Evolutionary conservation across 73 alveolate species (phyloP), one percentile per base, ranked within the genome.

Genomic region (Breviolum minutum): DNA sequence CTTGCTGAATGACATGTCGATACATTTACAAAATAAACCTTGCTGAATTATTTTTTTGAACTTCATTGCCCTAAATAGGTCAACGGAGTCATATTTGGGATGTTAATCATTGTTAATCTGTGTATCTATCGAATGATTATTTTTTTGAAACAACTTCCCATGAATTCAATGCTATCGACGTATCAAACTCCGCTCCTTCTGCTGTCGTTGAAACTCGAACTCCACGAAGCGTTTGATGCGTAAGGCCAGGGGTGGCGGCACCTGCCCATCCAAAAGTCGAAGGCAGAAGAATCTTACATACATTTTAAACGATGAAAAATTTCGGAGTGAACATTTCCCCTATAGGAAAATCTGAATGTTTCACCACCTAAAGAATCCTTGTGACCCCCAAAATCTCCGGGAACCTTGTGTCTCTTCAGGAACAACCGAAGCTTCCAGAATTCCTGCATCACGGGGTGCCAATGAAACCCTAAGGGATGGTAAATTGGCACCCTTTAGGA

Each of bases 171-270:
- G n/a, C n/a, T n/a, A n/a, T n/a, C n/a, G n/a, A 40, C 54, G 54
- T 40, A 40, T 40, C 54, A 40, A 40, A 40, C 54, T 40, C 54
- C 86, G 16, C 62, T 77, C 98, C 98, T 92, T 92, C 90, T 92
- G 98, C 29, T 92, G 98, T 26, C 98, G 98, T 48, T 92, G 98
- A 68, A 92, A 92, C 81, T 92, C 98, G 27, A 92, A 92, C 73
- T 92, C 98, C 89, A 92, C 98, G 69, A 92, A 92, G 66, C 98
- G 98, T 20, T 92, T 92, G 98, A 92, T 92, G 81, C 98, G 98
- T 90, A 92, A 81, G 24, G 98, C 89, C 98, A 92, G 84, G 60
- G 98, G 98, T 81, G 81, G 69, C 17, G 89, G 91, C 27, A 92
- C 98, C 98, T 92, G 77, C 61, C 70, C 77, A 17, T 17, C 6